Conservation (phyloP, 345 rosid species). For the Iberis pinnata region DNA sequence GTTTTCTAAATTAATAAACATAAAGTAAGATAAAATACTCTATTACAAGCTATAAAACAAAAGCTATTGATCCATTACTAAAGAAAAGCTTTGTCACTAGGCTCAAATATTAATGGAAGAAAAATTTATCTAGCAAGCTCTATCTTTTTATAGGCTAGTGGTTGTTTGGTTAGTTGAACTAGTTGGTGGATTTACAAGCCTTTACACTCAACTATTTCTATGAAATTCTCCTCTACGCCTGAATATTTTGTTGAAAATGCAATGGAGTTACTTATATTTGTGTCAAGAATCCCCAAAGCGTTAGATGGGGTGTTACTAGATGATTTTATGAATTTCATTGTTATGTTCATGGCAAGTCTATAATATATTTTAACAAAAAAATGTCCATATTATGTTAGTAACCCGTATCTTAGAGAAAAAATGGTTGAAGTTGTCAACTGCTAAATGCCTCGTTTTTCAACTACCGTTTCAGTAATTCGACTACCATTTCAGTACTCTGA, state of each 20-base stretch:
- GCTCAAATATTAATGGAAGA: constrained; percentile 76
- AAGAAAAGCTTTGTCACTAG: too few relatives aligned
- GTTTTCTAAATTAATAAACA: too few relatives aligned
- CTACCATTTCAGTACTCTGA: too few relatives aligned
- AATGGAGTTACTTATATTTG: constrained; percentile 88
- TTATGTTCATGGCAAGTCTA: constrained; percentile 97
- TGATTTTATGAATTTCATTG: constrained; percentile 21
- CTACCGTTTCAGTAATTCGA: too few relatives aligned
- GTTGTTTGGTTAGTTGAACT: constrained; percentile 83
- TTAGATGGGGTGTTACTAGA: constrained; percentile 82
- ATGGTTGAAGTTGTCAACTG: constrained; percentile 99
- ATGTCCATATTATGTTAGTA: constrained; percentile 72
- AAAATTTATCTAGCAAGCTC: constrained; percentile 67
- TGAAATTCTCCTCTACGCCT: constrained; percentile 92
- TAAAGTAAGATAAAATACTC: too few relatives aligned
- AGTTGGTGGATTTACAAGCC: constrained; percentile 97
- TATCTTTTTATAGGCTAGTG: constrained; percentile 81
- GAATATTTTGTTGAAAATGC: constrained; percentile 99
- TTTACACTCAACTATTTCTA: constrained; percentile 65
- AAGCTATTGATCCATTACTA: too few relatives aligned
- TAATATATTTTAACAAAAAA: too few relatives aligned
- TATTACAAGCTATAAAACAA: too few relatives aligned
- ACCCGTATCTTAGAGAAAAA: constrained; percentile 96
- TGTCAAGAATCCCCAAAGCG: constrained; percentile 84
- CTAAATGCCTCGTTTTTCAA: constrained; percentile 98